These are phyloP conservation scores for Calocybe cyanea DNA, from an alignment of 768 basidiomycete species.

Conservation along the genomic window DNA sequence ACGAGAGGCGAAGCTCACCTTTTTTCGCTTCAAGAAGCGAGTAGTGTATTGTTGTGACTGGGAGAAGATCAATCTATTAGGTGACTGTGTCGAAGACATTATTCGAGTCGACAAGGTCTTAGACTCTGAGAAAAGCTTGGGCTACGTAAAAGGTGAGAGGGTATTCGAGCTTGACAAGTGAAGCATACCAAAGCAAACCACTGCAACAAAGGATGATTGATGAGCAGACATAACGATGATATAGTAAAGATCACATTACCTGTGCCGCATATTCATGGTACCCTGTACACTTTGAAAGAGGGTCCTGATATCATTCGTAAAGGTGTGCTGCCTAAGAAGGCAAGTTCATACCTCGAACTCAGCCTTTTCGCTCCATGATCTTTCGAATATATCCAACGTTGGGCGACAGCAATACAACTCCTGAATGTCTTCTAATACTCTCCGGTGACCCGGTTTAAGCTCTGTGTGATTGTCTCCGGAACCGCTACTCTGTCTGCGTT, in stretches of 20 bases:
- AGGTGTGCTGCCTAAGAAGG: background rate
- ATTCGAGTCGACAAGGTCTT: slow-evolving; percentile 48
- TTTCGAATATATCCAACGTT: slow-evolving; percentile 46
- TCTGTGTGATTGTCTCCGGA: slow-evolving; percentile 29
- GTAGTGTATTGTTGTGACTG: slow-evolving; percentile 61
- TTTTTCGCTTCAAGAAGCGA: slow-evolving; percentile 48
- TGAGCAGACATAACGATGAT: too few relatives aligned
- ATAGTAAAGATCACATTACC: slow-evolving; percentile 23
- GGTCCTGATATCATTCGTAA: slow-evolving; percentile 35
- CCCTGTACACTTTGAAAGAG: slow-evolving; percentile 45
- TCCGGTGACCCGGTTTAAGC: slow-evolving; percentile 37
- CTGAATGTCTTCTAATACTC: slow-evolving; percentile 53
- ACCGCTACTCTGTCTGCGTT: slow-evolving; percentile 35
- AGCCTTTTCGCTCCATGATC: slow-evolving; percentile 52
- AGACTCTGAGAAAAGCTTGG: slow-evolving; percentile 51
- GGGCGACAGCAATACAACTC: slow-evolving; percentile 57
- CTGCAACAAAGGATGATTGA: slow-evolving; percentile 20
- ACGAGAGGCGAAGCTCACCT: slow-evolving; percentile 26
- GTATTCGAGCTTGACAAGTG: background rate
- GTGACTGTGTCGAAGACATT: slow-evolving; percentile 53
- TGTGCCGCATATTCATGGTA: slow-evolving; percentile 50
- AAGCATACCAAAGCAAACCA: slow-evolving; percentile 50
- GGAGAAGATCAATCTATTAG: slow-evolving; percentile 57
- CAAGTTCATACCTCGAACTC: slow-evolving; percentile 43
- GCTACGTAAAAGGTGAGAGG: slow-evolving; percentile 29